A percentile compares a stretch with the other conserved stretches of the same genome.
Conservation (phyloP, 768 basidiomycete species). For the Collybiopsis confluens region DNA sequence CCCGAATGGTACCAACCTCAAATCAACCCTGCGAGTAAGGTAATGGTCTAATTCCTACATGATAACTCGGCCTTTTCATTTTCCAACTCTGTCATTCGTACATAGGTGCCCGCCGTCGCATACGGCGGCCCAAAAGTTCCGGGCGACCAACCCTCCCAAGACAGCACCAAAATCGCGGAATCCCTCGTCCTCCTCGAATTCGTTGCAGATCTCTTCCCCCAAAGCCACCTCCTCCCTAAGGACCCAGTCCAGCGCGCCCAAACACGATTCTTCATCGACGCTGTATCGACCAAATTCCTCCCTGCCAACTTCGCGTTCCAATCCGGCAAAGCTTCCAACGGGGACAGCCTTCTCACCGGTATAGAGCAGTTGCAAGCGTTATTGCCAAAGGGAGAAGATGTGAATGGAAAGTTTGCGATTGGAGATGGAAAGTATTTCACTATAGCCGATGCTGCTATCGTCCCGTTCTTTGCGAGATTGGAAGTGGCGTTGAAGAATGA, state of each 20-base stretch:
- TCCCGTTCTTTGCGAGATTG: constrained; percentile 57
- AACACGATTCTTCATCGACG: constrained; percentile 61
- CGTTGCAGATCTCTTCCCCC: constrained; percentile 54
- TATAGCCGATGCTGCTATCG: constrained; percentile 59
- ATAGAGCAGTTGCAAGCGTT: constrained; percentile 46
- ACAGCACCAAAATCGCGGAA: constrained; percentile 59
- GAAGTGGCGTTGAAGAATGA: constrained; percentile 44
- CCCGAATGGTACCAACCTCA: constrained; percentile 7
- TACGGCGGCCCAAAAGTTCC: constrained; percentile 58
- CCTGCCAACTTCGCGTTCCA: constrained; percentile 31
- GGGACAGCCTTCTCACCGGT: constrained; percentile 35
- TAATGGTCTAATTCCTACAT: neutral
- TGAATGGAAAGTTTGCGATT: constrained; percentile 24
- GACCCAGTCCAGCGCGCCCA: constrained; percentile 55
- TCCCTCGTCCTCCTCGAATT: constrained; percentile 66
- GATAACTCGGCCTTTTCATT: neutral
- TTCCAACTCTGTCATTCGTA: neutral
- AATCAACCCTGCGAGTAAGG: constrained; percentile 7
- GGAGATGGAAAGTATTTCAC: constrained; percentile 36
- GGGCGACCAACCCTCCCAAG: constrained; percentile 53
- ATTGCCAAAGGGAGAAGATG: constrained; percentile 42
- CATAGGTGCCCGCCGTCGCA: constrained; percentile 52
- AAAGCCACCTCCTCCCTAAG: constrained; percentile 40
- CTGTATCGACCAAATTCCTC: constrained; percentile 41
- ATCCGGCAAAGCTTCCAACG: constrained; percentile 30